These are phyloP conservation scores for Plasmodium berghei DNA, from an alignment of 169 alveolate genomes.

Conservation along the genomic window DNA sequence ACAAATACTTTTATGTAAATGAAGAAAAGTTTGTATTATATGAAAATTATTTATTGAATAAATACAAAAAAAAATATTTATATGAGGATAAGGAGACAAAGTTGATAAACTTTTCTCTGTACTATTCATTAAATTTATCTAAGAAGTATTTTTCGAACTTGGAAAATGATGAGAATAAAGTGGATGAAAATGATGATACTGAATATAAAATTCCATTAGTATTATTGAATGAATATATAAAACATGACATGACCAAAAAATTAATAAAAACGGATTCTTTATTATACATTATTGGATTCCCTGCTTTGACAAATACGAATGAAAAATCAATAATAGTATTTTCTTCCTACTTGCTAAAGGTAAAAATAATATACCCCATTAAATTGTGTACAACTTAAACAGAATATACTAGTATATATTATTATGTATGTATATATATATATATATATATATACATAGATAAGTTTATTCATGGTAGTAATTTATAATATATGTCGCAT, in stretches of 20 bases:
- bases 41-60: constrained; percentile 17
- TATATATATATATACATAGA: too few relatives aligned
- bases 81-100: neutral
- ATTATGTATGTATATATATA: neutral
- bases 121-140: constrained; percentile 28
- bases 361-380: constrained; percentile 6
- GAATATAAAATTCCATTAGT: constrained; percentile 6
- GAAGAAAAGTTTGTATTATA: constrained; percentile 47
- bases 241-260: constrained; percentile 28
- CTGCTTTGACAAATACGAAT: constrained; percentile 58
- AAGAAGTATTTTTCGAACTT: constrained; percentile 29
- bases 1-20: constrained; percentile 55
- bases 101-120: neutral
- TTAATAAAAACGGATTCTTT: constrained; percentile 58
- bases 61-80: neutral
- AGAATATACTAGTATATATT: neutral
- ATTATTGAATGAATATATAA: constrained; percentile 51
- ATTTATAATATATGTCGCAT: neutral
- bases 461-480: too few relatives aligned
- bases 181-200: constrained; percentile 6
- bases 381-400: neutral
- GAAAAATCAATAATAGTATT: constrained; percentile 67
- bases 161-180: neutral
- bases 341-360: constrained; percentile 51
- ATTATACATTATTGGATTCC: constrained; percentile 52